Conservation (phyloP, 108 stramenopile species). For the Cylindrotheca fusiformis region DNA sequence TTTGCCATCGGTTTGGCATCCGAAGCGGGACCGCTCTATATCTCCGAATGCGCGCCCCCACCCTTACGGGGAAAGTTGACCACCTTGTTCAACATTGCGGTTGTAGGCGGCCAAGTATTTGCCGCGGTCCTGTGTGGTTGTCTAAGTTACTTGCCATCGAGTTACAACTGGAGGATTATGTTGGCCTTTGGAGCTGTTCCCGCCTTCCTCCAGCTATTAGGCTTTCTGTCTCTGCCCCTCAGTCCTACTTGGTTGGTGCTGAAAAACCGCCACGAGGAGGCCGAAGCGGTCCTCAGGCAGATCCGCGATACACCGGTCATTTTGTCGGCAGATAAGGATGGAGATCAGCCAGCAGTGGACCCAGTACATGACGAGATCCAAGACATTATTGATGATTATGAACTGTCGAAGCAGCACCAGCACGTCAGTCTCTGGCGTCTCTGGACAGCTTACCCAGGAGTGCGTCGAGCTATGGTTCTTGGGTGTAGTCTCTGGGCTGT, state of each 20-base stretch:
- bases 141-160: background rate
- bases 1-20: slow-evolving; percentile 44
- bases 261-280: slow-evolving; percentile 30
- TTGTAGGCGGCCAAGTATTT: slow-evolving; percentile 1
- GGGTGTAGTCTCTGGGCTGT: slow-evolving; percentile 33
- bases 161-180: slow-evolving; percentile 21
- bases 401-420: background rate
- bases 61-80: slow-evolving; percentile 38
- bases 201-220: slow-evolving; percentile 4
- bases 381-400: slow-evolving; percentile 25
- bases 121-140: slow-evolving; percentile 11
- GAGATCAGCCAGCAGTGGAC: slow-evolving; percentile 24
- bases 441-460: background rate
- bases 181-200: slow-evolving; percentile 17
- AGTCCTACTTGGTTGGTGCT: slow-evolving; percentile 19
- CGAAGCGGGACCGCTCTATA: slow-evolving; percentile 48
- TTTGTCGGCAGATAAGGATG: background rate
- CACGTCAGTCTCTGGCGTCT: slow-evolving; percentile 2
- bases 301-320: slow-evolving; percentile 6
- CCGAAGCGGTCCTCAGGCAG: slow-evolving; percentile 34
- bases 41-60: slow-evolving; percentile 47
- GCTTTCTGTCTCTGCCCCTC: slow-evolving; percentile 13
- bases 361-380: slow-evolving; percentile 25
- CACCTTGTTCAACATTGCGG: slow-evolving; percentile 27
- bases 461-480: slow-evolving; percentile 8